Evolutionary conservation across 495 filamentous ascomycete species (phyloP).

Genomic region (Podospora anserina): DNA sequence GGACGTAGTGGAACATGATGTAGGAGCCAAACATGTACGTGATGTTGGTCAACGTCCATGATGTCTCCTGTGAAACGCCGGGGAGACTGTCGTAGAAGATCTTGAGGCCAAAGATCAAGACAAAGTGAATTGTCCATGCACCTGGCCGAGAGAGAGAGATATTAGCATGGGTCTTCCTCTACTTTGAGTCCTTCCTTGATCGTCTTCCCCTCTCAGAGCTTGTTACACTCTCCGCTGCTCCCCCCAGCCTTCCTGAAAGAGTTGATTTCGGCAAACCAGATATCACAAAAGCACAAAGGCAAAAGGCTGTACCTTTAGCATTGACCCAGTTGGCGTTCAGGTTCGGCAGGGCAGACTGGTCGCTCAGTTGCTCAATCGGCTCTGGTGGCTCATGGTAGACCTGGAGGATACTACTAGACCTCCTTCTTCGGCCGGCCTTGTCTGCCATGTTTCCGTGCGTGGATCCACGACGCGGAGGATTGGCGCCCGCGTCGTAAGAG

Average conservation of each 20-base stretch:
- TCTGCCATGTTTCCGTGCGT: slow-evolving; percentile 44
- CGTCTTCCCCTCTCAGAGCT: too few species aligned
- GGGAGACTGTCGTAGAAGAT: slow-evolving; percentile 95
- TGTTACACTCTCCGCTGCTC: too few species aligned
- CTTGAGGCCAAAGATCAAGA: slow-evolving; percentile 84
- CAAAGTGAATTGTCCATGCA: slow-evolving; percentile 94
- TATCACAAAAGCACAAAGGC: not conserved
- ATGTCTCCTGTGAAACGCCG: slow-evolving; percentile 91
- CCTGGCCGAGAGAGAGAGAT: slow-evolving; percentile 50
- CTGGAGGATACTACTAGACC: slow-evolving; percentile 87
- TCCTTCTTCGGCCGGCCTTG: slow-evolving; percentile 68
- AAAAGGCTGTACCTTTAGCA: slow-evolving; percentile 70
- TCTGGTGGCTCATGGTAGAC: slow-evolving; percentile 89
- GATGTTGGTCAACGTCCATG: slow-evolving; percentile 98
- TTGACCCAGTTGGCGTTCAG: slow-evolving; percentile 98
- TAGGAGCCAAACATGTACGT: slow-evolving; percentile 98
- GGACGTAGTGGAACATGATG: slow-evolving; percentile 98
- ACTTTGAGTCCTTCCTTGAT: not conserved
- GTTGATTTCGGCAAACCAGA: too few species aligned
- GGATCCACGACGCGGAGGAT: slow-evolving; percentile 53
- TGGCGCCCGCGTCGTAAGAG: slow-evolving; percentile 73
- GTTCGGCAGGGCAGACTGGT: slow-evolving; percentile 91
- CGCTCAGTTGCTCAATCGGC: slow-evolving; percentile 90
- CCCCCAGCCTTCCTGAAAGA: too few species aligned
- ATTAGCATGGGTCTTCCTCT: slow-evolving; percentile 12